These are phyloP conservation scores for Nakazawaea anatomiae DNA, from an alignment of 805 yeast species.

Conservation along the genomic window DNA sequence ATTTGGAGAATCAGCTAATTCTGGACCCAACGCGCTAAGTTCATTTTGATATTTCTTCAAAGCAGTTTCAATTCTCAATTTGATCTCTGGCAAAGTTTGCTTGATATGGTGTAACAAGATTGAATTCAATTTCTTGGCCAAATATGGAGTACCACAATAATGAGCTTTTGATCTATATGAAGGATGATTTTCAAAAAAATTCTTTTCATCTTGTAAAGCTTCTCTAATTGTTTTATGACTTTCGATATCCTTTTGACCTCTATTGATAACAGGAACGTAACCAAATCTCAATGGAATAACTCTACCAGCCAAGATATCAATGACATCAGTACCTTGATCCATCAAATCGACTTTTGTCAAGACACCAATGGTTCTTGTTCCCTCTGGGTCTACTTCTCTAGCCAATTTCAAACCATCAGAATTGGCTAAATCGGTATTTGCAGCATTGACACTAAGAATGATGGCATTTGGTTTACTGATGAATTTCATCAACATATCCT, in stretches of 20 bases:
- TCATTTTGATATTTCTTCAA: constrained; percentile 81
- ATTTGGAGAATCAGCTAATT: constrained; percentile 81
- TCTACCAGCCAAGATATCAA: constrained; percentile 91
- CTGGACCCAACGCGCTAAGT: constrained; percentile 76
- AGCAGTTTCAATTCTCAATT: constrained; percentile 80
- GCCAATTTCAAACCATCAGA: constrained; percentile 95
- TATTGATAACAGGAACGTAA: constrained; percentile 92
- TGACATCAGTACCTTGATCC: constrained; percentile 97
- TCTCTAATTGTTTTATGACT: constrained; percentile 78
- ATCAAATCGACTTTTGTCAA: constrained; percentile 92
- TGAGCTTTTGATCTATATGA: constrained; percentile 90
- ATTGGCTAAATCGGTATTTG: constrained; percentile 95
- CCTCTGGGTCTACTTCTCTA: constrained; percentile 97
- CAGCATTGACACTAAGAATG: constrained; percentile 89
- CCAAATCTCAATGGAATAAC: constrained; percentile 94
- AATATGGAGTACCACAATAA: constrained; percentile 97
- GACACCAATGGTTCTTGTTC: constrained; percentile 93
- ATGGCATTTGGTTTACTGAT: constrained; percentile 95
- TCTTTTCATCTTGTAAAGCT: constrained; percentile 76
- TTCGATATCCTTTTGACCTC: constrained; percentile 97
- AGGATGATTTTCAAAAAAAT: constrained; percentile 83
- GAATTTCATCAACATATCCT: constrained; percentile 87
- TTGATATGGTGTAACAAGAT: constrained; percentile 87
- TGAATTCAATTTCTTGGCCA: constrained; percentile 86
- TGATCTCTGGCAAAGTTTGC: constrained; percentile 86